Evolutionary conservation across 2,329 filamentous ascomycete genomes (phyloP), one percentile per base, ranked within the genome.

Genomic region (Lachnellula willkommii): DNA sequence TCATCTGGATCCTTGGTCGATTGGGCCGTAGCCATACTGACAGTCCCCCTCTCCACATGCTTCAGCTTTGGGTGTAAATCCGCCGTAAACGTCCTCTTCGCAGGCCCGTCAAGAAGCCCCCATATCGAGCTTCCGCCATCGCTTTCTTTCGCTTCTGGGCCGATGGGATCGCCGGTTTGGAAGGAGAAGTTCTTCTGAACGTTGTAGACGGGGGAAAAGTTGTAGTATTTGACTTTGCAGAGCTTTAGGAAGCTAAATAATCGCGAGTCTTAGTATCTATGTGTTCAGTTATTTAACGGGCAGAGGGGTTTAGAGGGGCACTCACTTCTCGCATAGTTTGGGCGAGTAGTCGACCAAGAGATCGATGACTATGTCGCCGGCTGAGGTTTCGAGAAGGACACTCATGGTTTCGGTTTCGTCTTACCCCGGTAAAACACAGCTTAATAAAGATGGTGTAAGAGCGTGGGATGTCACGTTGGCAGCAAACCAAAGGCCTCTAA

Each of bases 141-240:
- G 65, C 92, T 96, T 47, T 91, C 84, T 64, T 83, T 77, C 14
- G 90, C 89, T 55, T 88, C 83, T 12, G 92, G 93, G 12, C 94
- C 93, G 52, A 97, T 85, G 12, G 93, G 93, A 68, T 97, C 94
- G 70, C 93, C 93, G 35, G 90, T 95, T 73, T 97, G 93, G 74
- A 96, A 96, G 59, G 92, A 95, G 74, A 96, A 97, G 73, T 90
- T 85, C 71, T 93, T 94, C 70, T 96, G 94, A 39, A 99, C 83
- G 63, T 87, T 91, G 75, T 96, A 90, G 53, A 97, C 77, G 26
- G 93, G 94, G 5, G 91, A 86, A 72, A 95, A 97, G 77, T 97
- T 97, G 84, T 96, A 99, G 77, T 97, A 99, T 77, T 96, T 99
- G 74, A 91, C 79, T 76, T 97, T 97, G 83, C 94, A 96, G 66